Evolutionary conservation across 2,329 filamentous ascomycete genomes (phyloP), one percentile per base, ranked within the genome.

Genomic region (Blastomyces emzantsi): DNA sequence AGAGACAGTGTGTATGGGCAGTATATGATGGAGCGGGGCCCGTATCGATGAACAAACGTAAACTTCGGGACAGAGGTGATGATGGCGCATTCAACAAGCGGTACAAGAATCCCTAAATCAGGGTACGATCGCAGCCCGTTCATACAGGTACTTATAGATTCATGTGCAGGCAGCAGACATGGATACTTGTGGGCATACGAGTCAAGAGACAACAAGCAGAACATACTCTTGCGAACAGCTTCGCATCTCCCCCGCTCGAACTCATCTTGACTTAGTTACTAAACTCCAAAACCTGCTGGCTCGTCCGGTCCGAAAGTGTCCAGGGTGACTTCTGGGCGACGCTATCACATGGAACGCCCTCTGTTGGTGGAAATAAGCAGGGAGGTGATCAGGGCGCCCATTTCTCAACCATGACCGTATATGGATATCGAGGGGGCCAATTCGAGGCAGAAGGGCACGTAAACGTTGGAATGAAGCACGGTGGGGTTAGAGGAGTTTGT

Each of bases 141-240:
- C 11, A 45, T 47, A 25, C 25, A 60, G 28, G 41, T 7, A 25
- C 17, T 33, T n/a, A 45, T n/a, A 22, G 22, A 45, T 47, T 47
- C 36, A 47, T 60, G 19, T 19, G 28, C 17, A 28, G 57, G 28
- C 33, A 17, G 8, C 33, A 25, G n/a, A 22, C 2, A 47, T 59
- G 41, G 6, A 13, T 5, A 33, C 15, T 5, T n/a, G 41, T 17
- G 30, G 39, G 41, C 15, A 60, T 22, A 60, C 7, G 49, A 33
- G 22, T 22, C 22, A 47, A 15, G 69, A 62, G 73, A 68, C 33
- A 73, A 66, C 69, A 72, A 73, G 45, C 47, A 56, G 71, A 41
- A 67, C 86, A 72, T 88, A 99, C 94, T 82, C 94, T 87, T 78
- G 94, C 93, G 82, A 99, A 99, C 81, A 99, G 88, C 86, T 97